Percentiles rank a stretch among this genome's conserved stretches.
phyloP scores from a whole-genome alignment of 2,329 filamentous ascomycete genomes.

The Dryadomyces quercus-mongolicae region DNA sequence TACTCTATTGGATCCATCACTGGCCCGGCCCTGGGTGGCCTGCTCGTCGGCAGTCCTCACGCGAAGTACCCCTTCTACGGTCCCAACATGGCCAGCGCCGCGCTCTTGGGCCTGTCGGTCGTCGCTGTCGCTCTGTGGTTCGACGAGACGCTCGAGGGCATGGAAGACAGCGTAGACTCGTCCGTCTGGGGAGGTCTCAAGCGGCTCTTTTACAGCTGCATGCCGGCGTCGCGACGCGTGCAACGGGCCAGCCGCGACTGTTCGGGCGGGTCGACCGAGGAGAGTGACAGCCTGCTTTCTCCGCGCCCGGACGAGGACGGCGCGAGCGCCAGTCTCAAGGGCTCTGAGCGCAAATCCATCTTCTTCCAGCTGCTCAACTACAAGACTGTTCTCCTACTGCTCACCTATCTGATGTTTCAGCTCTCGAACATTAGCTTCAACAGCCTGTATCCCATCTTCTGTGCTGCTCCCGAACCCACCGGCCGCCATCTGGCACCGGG shows the following conservation, averaged over 20 bases:
- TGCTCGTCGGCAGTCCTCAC: constrained; percentile 56
- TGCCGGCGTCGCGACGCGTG: no score
- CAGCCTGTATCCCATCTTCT: constrained; percentile 88
- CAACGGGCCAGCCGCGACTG: no score
- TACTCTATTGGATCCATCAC: constrained; percentile 92
- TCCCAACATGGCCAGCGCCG: constrained; percentile 71
- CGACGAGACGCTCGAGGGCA: constrained; percentile 66
- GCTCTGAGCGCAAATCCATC: constrained; percentile 21
- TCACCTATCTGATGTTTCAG: constrained; percentile 87
- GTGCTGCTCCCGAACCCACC: constrained; percentile 58
- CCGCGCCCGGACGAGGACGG: background rate
- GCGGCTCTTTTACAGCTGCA: background rate
- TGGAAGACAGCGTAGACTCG: constrained; percentile 11
- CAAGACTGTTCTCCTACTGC: constrained; percentile 69
- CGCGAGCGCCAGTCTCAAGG: constrained; percentile 11
- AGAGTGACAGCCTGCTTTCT: background rate
- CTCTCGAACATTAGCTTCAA: constrained; percentile 92
- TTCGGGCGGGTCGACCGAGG: background rate
- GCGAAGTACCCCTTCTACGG: constrained; percentile 69
- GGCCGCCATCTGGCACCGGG: constrained; percentile 65
- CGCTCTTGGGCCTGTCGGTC: constrained; percentile 59
- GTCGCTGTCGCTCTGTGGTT: constrained; percentile 67
- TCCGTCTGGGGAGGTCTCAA: constrained; percentile 15
- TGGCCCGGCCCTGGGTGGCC: constrained; percentile 78
- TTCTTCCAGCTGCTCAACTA: constrained; percentile 57